phyloP scores from a whole-genome alignment of 768 basidiomycete species.

The Termitomyces sp. region DNA sequence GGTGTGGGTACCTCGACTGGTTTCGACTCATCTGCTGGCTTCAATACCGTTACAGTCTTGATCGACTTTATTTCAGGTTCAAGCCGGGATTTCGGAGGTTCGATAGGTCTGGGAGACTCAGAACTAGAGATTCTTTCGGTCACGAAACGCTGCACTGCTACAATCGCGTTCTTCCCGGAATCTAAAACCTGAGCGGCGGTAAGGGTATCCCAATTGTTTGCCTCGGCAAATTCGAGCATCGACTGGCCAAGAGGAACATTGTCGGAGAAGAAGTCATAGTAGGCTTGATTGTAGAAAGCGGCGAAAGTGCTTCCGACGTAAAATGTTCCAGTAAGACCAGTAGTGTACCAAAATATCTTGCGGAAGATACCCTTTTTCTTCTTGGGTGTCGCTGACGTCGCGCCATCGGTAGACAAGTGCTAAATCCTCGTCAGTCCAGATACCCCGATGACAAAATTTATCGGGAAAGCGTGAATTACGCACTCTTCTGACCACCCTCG shows the following conservation, averaged over 20 bases:
- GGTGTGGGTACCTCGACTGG: constrained; percentile 7
- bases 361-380: constrained; percentile 56
- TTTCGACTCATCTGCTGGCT: background rate
- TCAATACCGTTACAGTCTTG: constrained; percentile 26
- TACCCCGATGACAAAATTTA: background rate
- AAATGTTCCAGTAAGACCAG: constrained; percentile 68
- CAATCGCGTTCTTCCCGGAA: constrained; percentile 46
- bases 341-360: constrained; percentile 63
- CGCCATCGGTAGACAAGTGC: constrained; percentile 63
- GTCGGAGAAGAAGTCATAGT: constrained; percentile 84
- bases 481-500: constrained; percentile 60
- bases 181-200: constrained; percentile 60
- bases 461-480: constrained; percentile 21
- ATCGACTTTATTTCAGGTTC: constrained; percentile 37
- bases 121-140: constrained; percentile 46
- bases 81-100: constrained; percentile 27
- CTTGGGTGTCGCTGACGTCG: constrained; percentile 33
- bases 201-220: constrained; percentile 73
- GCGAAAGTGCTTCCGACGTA: constrained; percentile 80
- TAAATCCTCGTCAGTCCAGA: constrained; percentile 22
- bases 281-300: constrained; percentile 72
- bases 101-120: constrained; percentile 29
- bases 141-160: constrained; percentile 48
- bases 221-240: constrained; percentile 80
- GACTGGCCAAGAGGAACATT: constrained; percentile 74